Base-by-base conservation (phyloP, 495 filamentous ascomycete species). In the Hypoxylon trugodes region DNA sequence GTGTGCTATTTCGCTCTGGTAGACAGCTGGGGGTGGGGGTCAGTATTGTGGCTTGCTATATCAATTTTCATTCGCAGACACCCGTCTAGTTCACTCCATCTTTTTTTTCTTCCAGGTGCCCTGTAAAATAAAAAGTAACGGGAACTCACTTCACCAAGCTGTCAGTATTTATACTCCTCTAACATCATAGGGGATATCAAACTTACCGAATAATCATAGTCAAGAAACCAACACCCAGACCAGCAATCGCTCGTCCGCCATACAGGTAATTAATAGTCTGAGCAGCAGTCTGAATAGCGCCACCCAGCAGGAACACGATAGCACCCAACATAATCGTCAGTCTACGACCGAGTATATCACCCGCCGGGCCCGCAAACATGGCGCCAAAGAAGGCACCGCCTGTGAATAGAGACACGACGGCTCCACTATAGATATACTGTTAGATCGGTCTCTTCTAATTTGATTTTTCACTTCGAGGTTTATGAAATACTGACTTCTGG, bases 391-490 rank as follows among this genome's bases (percentile, higher is more conserved):
- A 84, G 4, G 80, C 81, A 28, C 86, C 79, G 45, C 87, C 87
- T 0, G 87, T 90, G 73, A 90, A 90, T 40, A 90, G 74, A 0
- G 87, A 87, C 12, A 90, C 87, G 0, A 90, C 87, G 28, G 87
- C 77, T 47, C 87, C 87, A 41, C 84, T 88, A 53, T 1, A 13
- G 28, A 22, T 13, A 37, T 13, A 8, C 32, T 19, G 45, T 65
- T 22, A 67, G 36, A n/a, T n/a, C n/a, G n/a, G n/a, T n/a, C n/a
- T n/a, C n/a, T n/a, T n/a, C n/a, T n/a, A n/a, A n/a, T n/a, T n/a
- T n/a, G n/a, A n/a, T n/a, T n/a, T n/a, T n/a, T n/a, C n/a, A n/a
- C n/a, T n/a, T n/a, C n/a, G n/a, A n/a, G n/a, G n/a, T n/a, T n/a
- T n/a, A n/a, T n/a, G 55, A 25, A 15, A 21, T 59, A 56, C 79